Conservation (phyloP, 2,329 filamentous ascomycete species). For the Fonsecaea pedrosoi region DNA sequence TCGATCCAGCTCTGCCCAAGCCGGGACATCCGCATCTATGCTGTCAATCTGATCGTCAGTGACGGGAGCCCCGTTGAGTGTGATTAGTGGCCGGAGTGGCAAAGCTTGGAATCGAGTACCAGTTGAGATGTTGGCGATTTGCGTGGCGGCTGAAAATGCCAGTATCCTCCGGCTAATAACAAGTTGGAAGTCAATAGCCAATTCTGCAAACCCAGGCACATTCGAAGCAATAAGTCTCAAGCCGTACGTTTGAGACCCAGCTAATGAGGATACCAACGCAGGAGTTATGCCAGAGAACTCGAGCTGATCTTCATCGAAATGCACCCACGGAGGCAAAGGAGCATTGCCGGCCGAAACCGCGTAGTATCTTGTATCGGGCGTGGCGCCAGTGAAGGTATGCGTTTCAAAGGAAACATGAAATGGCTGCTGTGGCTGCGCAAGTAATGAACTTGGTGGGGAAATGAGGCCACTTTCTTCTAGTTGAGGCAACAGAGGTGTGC, state of each 20-base stretch:
- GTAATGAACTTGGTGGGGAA: conserved; percentile 49
- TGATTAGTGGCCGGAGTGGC: conserved; percentile 59
- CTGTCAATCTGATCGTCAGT: conserved; percentile 58
- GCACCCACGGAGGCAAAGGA: conserved; percentile 84
- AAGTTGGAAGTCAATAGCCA: conserved; percentile 71
- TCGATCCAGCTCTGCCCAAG: conserved; percentile 73
- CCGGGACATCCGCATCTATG: conserved; percentile 63
- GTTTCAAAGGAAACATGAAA: conserved; percentile 76
- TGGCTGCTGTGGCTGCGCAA: conserved; percentile 48
- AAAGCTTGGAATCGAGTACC: conserved; percentile 62
- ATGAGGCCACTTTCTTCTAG: conserved; percentile 47
- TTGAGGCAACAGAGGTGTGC: conserved; percentile 47
- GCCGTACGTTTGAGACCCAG: conserved; percentile 73
- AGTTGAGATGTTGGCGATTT: conserved; percentile 64
- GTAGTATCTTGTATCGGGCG: conserved; percentile 71
- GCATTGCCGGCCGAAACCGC: conserved; percentile 77
- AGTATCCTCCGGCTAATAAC: conserved; percentile 74
- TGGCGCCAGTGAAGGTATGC: conserved; percentile 68
- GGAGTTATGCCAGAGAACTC: conserved; percentile 76
- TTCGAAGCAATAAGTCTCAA: conserved; percentile 80
- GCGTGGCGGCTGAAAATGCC: conserved; percentile 64
- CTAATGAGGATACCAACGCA: conserved; percentile 65
- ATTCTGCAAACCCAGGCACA: conserved; percentile 75
- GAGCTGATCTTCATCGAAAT: conserved; percentile 70
- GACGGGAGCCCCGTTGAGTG: conserved; percentile 64